Percentiles rank a stretch among this genome's conserved stretches.
phyloP scores from a whole-genome alignment of 1,284 basidiomycete genomes.

The Apiotrichum siamense region DNA sequence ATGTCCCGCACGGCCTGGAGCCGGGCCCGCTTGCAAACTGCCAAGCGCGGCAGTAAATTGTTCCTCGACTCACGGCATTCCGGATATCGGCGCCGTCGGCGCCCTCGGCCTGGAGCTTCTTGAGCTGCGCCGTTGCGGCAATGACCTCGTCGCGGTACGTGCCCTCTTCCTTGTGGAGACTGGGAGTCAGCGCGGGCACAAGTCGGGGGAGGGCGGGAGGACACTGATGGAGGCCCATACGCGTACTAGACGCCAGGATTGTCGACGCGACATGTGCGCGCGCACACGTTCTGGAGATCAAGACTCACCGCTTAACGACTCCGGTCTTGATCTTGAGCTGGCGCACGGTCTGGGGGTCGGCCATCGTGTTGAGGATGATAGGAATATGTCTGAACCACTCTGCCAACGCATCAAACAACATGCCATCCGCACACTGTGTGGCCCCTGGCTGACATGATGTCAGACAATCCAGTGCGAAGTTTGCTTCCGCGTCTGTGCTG shows the following conservation, averaged over 20 bases:
- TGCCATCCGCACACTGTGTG: too few species aligned
- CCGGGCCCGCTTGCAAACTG: background rate
- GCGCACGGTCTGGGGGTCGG: conserved; percentile 34
- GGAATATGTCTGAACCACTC: too few species aligned
- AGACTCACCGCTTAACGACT: conserved; percentile 61
- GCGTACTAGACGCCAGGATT: too few species aligned
- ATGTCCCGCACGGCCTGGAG: too few species aligned
- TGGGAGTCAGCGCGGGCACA: conserved; percentile 44
- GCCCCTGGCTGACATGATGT: too few species aligned
- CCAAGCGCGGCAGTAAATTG: background rate
- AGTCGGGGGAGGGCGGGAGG: too few species aligned
- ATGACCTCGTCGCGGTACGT: conserved; percentile 65
- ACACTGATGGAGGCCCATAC: too few species aligned
- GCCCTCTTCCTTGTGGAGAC: conserved; percentile 66
- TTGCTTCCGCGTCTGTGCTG: too few species aligned
- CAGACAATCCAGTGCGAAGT: too few species aligned
- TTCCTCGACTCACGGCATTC: conserved; percentile 60
- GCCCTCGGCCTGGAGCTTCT: conserved; percentile 58
- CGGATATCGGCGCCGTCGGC: conserved; percentile 74
- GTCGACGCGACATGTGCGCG: too few species aligned
- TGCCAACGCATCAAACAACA: too few species aligned
- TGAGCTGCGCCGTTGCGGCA: conserved; percentile 57
- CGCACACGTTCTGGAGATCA: too few species aligned
- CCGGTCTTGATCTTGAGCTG: conserved; percentile 78
- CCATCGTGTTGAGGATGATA: conserved; percentile 16